These are phyloP conservation scores for Heteromeles arbutifolia DNA, from an alignment of 306 rosid species.

Conservation along the genomic window DNA sequence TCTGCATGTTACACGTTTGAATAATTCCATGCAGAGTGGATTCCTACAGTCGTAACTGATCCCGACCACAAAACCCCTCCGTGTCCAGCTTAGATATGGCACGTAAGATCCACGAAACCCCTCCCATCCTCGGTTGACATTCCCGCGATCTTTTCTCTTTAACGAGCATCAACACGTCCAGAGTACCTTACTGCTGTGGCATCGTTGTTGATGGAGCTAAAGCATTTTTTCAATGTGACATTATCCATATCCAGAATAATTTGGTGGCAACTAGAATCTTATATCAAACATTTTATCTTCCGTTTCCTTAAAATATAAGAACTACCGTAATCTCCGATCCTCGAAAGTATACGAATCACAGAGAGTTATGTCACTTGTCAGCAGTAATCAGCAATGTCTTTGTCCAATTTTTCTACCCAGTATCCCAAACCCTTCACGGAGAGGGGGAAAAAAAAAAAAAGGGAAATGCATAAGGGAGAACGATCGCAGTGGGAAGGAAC, in stretches of 20 bases:
- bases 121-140: not conserved
- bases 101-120: not conserved
- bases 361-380: not conserved
- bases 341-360: not conserved
- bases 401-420: not conserved
- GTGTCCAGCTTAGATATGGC: not conserved
- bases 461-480: not conserved
- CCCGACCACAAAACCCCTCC: not conserved
- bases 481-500: too few species aligned
- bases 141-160: not conserved
- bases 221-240: not conserved
- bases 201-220: not conserved
- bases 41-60: not conserved
- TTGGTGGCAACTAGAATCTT: not conserved
- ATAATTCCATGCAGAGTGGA: not conserved
- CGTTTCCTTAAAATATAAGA: not conserved
- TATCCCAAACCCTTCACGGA: not conserved
- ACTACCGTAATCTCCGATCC: not conserved
- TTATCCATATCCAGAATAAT: not conserved
- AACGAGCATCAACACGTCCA: not conserved
- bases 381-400: not conserved
- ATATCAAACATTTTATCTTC: not conserved
- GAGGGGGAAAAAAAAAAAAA: not conserved
- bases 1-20: not conserved
- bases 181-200: not conserved